A percentile compares a stretch with the other conserved stretches of the same genome.
These are phyloP conservation scores for Phytophthora fragariaefolia DNA, from an alignment of 352 stramenopile species.

Conservation along the genomic window DNA sequence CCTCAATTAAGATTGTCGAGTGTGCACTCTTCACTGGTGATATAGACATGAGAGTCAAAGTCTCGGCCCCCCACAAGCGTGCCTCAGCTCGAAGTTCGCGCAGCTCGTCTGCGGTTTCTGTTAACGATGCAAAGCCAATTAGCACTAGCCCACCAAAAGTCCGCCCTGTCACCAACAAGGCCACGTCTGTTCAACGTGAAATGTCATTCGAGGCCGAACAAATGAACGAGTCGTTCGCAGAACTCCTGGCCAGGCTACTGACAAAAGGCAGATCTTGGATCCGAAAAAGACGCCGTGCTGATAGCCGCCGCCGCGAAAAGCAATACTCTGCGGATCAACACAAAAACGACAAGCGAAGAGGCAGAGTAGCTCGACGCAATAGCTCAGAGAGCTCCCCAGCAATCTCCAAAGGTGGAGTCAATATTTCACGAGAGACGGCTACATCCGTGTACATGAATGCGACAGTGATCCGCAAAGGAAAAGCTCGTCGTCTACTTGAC, in stretches of 20 bases:
- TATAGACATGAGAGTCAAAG: neutral
- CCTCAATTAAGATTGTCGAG: constrained; percentile 13
- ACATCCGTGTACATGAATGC: constrained; percentile 13
- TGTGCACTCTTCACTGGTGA: neutral
- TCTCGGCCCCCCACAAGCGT: neutral
- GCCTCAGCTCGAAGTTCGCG: neutral
- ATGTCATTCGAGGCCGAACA: neutral
- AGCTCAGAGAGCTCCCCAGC: neutral
- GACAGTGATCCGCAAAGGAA: neutral
- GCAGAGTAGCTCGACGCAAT: neutral
- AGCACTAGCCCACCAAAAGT: neutral
- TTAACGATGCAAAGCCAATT: neutral
- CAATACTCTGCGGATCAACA: neutral
- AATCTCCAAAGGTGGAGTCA: neutral
- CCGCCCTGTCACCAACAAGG: neutral
- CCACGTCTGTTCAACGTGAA: neutral
- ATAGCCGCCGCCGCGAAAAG: neutral
- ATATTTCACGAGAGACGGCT: neutral
- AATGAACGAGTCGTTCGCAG: neutral
- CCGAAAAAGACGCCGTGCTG: neutral
- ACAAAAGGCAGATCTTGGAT: neutral
- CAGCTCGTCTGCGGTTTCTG: neutral
- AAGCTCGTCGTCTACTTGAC: constrained; percentile 5
- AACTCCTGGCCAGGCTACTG: neutral
- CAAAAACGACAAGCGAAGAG: neutral